Percentiles rank a stretch among this genome's conserved stretches.
These are phyloP conservation scores for Escovopsis weberi DNA, from an alignment of 2,329 filamentous ascomycete species.

Conservation along the genomic window DNA sequence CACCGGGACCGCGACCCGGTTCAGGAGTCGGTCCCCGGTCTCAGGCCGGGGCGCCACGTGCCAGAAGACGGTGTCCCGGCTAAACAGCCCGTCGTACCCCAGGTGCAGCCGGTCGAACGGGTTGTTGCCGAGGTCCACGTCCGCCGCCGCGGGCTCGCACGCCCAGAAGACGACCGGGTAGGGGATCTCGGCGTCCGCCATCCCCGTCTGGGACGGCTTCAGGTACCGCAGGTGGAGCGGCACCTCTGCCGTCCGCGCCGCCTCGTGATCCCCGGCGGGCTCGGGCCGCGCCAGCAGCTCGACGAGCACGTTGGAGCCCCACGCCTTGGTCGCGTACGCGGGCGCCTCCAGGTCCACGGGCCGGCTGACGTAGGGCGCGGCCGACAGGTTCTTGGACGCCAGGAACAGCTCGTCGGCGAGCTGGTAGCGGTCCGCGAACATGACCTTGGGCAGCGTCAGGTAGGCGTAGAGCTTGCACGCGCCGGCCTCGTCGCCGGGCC, in stretches of 20 bases:
- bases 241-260: slow-evolving; percentile 51
- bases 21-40: slow-evolving; percentile 29
- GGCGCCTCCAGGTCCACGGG: slow-evolving; percentile 86
- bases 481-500: slow-evolving; percentile 36
- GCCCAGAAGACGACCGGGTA: slow-evolving; percentile 87
- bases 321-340: slow-evolving; percentile 58
- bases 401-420: slow-evolving; percentile 64
- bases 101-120: slow-evolving; percentile 76
- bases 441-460: slow-evolving; percentile 61
- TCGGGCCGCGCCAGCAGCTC: slow-evolving; percentile 47
- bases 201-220: slow-evolving; percentile 41
- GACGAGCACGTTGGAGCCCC: slow-evolving; percentile 69
- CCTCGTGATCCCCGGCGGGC: slow-evolving; percentile 12
- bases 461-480: slow-evolving; percentile 64
- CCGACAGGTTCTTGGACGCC: slow-evolving; percentile 60
- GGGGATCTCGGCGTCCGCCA: slow-evolving; percentile 45
- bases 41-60: slow-evolving; percentile 46
- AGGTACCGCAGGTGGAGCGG: slow-evolving; percentile 82
- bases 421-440: slow-evolving; percentile 85
- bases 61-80: slow-evolving; percentile 66
- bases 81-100: slow-evolving; percentile 77
- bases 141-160: slow-evolving; percentile 50
- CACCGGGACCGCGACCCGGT: slow-evolving; percentile 49
- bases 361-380: slow-evolving; percentile 52
- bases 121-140: slow-evolving; percentile 53